These are phyloP conservation scores for Xylogone sp. DNA, from an alignment of 2,329 filamentous ascomycete species.

Conservation along the genomic window DNA sequence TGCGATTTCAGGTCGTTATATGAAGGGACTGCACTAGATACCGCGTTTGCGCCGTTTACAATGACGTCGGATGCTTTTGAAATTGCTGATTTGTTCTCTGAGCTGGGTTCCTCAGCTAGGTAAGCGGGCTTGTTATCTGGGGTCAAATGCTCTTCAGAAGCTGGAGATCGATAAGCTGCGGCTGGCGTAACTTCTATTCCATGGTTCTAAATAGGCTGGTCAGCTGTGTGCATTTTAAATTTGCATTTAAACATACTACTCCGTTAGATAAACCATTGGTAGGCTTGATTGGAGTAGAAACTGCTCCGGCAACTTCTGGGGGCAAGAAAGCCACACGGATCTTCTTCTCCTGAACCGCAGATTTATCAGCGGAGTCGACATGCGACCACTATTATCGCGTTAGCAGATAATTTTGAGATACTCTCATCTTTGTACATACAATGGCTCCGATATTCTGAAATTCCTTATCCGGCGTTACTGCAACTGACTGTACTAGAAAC, in stretches of 20 bases:
- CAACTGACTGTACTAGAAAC: constrained; percentile 91
- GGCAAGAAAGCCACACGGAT: constrained; percentile 86
- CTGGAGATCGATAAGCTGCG: constrained; percentile 52
- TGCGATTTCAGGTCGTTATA: constrained; percentile 67
- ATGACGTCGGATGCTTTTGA: not conserved
- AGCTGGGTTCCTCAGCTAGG: constrained; percentile 25
- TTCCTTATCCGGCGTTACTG: constrained; percentile 79
- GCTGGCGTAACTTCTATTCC: constrained; percentile 33
- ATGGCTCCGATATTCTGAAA: constrained; percentile 76
- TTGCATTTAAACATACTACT: constrained; percentile 14
- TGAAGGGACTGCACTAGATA: constrained; percentile 34
- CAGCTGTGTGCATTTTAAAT: not conserved
- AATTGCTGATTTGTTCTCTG: not conserved
- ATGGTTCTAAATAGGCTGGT: constrained; percentile 6
- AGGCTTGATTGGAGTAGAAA: constrained; percentile 1
- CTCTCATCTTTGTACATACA: constrained; percentile 46
- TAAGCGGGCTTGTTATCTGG: constrained; percentile 34
- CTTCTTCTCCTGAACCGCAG: constrained; percentile 84
- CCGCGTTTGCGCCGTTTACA: constrained; percentile 40
- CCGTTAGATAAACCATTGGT: constrained; percentile 20
- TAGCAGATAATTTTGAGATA: constrained; percentile 4
- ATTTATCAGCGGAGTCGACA: constrained; percentile 72
- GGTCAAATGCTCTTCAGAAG: constrained; percentile 35
- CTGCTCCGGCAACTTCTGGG: constrained; percentile 42
- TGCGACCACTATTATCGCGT: constrained; percentile 54